Conservation (phyloP, 1,139 yeast species). For the Geotrichum siamense region DNA sequence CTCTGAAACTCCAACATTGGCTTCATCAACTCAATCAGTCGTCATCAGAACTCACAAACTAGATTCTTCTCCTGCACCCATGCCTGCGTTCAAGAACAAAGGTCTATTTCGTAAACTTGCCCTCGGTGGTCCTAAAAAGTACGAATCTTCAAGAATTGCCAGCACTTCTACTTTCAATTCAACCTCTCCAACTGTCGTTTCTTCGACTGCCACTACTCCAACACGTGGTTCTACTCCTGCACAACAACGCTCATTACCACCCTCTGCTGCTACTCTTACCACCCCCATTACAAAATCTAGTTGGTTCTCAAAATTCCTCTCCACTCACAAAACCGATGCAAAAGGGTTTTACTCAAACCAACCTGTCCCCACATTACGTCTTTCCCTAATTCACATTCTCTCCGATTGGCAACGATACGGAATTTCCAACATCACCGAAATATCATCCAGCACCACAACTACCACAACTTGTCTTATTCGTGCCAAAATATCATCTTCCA, state of each 20-base stretch:
- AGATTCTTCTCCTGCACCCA: neutral
- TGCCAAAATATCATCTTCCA: constrained; percentile 33
- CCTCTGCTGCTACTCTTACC: constrained; percentile 13
- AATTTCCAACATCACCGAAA: constrained; percentile 28
- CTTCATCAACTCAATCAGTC: neutral
- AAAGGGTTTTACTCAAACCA: constrained; percentile 28
- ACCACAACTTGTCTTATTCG: constrained; percentile 26
- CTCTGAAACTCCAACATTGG: neutral
- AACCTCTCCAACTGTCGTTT: constrained; percentile 6
- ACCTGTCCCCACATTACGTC: constrained; percentile 27
- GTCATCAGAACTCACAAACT: neutral
- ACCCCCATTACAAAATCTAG: constrained; percentile 29
- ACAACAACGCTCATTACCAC: neutral
- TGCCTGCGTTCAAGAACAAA: neutral
- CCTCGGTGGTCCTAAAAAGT: neutral
- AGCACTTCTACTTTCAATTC: constrained; percentile 9
- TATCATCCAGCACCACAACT: constrained; percentile 16
- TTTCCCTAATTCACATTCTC: constrained; percentile 29
- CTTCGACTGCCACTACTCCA: neutral
- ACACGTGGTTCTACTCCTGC: neutral
- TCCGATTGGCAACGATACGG: constrained; percentile 36
- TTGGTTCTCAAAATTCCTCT: constrained; percentile 36
- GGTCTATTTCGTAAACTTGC: neutral
- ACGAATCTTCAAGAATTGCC: neutral
- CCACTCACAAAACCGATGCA: constrained; percentile 16